Evolutionary conservation across 139 green algal species (phyloP).

Genomic region (Chlorella ohadii): DNA sequence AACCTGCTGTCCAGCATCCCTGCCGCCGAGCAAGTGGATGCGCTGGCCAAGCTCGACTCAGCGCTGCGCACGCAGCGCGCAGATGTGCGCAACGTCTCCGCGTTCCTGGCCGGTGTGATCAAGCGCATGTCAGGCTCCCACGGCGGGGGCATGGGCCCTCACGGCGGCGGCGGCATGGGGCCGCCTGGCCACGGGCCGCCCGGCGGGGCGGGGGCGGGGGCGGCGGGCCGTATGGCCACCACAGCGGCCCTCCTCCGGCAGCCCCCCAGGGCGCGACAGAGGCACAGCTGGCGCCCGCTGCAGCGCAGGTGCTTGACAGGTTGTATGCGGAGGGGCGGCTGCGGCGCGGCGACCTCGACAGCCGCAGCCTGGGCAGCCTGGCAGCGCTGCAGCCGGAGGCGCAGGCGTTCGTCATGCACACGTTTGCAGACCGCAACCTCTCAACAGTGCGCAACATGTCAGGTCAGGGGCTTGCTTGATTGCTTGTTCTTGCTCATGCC

Average conservation of each 20-base stretch:
- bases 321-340: slow-evolving; percentile 8
- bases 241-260: slow-evolving; percentile 53
- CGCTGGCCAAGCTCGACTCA: too few species aligned
- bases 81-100: too few species aligned
- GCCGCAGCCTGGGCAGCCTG: slow-evolving; percentile 5
- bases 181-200: too few species aligned
- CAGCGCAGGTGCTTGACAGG: slow-evolving; percentile 2
- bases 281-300: neutral
- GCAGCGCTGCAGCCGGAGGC: slow-evolving; percentile 6
- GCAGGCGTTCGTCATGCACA: slow-evolving; percentile 38
- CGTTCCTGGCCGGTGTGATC: too few species aligned
- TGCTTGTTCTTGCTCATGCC: too few species aligned
- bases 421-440: slow-evolving; percentile 33
- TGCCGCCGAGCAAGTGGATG: too few species aligned
- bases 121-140: too few species aligned
- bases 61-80: too few species aligned
- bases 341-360: slow-evolving; percentile 24
- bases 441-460: slow-evolving; percentile 35
- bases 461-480: slow-evolving; percentile 9
- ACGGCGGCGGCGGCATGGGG: too few species aligned
- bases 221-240: too few species aligned
- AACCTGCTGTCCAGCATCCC: slow-evolving; percentile 5
- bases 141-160: too few species aligned
- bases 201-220: too few species aligned
- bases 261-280: neutral